Evolutionary conservation across 306 rosid species (phyloP).

Genomic region (Corylus heterophylla): DNA sequence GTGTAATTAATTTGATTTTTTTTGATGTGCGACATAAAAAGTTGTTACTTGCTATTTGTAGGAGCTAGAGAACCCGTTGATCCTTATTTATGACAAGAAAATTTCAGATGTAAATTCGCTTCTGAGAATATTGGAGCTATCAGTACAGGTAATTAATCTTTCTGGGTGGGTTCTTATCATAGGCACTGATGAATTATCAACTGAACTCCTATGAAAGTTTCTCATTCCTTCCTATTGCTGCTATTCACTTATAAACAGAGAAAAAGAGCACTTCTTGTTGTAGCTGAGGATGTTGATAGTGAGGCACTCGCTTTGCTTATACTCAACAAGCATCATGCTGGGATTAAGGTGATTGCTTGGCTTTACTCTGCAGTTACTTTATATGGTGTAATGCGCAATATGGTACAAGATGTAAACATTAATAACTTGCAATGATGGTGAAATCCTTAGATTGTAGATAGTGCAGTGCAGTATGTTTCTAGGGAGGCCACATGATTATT

Average conservation of each 20-base stretch:
- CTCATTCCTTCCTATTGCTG: constrained; percentile 25
- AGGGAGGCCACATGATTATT: neutral
- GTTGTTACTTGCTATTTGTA: constrained; percentile 32
- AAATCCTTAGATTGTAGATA: neutral
- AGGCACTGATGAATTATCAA: constrained; percentile 18
- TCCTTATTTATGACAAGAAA: constrained; percentile 89
- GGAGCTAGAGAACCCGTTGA: constrained; percentile 89
- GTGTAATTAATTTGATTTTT: neutral
- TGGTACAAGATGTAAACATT: neutral
- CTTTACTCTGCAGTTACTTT: constrained; percentile 12
- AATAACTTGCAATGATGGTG: neutral
- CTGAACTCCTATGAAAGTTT: neutral
- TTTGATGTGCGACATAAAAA: constrained; percentile 20
- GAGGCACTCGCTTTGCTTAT: constrained; percentile 88
- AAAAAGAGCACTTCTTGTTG: constrained; percentile 79
- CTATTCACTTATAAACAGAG: constrained; percentile 48
- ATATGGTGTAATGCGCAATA: neutral
- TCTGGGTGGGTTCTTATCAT: constrained; percentile 25
- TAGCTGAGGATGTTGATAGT: constrained; percentile 95
- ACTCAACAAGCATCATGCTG: constrained; percentile 95
- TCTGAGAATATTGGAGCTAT: constrained; percentile 70
- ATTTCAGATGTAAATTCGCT: constrained; percentile 76
- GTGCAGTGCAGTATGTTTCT: neutral
- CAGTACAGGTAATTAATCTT: constrained; percentile 59
- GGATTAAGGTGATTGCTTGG: constrained; percentile 66